Percentiles rank a stretch among this genome's conserved stretches.
These are phyloP conservation scores for Mortierella sp. DNA, from an alignment of 371 early-diverging fungal species.

Conservation along the genomic window DNA sequence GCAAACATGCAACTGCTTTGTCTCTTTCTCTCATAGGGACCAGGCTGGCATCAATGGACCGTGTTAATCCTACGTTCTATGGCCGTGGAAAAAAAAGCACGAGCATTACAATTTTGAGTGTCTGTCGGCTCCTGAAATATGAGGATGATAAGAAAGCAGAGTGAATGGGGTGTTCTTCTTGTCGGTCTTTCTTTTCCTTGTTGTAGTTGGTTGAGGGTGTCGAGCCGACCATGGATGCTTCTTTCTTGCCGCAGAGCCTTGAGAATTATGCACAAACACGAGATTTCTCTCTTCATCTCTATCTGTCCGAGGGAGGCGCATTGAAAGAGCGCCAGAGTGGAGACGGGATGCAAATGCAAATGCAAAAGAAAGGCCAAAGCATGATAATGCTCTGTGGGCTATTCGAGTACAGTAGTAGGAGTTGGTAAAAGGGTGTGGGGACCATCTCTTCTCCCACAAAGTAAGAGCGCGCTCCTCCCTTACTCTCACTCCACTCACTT, in stretches of 20 bases:
- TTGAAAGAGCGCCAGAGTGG: constrained; percentile 3
- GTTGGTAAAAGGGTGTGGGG: not conserved
- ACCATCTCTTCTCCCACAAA: not conserved
- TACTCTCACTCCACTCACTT: not conserved
- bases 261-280: constrained; percentile 3
- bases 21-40: not conserved
- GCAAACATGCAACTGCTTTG: not conserved
- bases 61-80: not conserved
- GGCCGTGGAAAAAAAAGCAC: not conserved
- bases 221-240: not conserved
- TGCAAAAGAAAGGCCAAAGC: not conserved
- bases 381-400: not conserved
- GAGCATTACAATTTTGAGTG: not conserved
- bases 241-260: not conserved
- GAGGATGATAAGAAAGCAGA: not conserved
- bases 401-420: not conserved
- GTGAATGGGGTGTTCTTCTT: not conserved
- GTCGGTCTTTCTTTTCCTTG: not conserved
- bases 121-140: not conserved
- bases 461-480: not conserved
- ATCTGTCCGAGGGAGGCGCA: not conserved
- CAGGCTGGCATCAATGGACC: not conserved
- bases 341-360: not conserved
- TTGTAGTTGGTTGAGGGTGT: not conserved
- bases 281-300: not conserved